These are phyloP conservation scores for Corchorus capsularis DNA, from an alignment of 345 rosid species.

Conservation along the genomic window DNA sequence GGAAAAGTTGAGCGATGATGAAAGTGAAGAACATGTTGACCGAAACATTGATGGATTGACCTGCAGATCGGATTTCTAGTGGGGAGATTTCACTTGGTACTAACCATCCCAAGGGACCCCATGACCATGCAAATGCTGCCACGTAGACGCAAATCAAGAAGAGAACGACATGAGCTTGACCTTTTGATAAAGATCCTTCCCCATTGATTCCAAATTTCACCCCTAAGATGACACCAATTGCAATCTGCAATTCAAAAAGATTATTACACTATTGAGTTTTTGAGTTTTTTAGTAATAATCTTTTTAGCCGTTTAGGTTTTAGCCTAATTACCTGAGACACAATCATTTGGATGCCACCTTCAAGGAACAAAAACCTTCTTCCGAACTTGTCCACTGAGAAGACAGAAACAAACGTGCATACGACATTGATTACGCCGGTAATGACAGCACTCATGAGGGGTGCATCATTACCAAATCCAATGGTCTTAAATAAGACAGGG, in stretches of 20 bases:
- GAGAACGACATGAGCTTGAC: background rate
- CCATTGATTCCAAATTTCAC: background rate
- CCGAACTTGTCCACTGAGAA: background rate
- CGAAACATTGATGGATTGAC: conserved; percentile 37
- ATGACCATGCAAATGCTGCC: conserved; percentile 14
- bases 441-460: background rate
- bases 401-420: background rate
- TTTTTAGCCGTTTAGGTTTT: background rate
- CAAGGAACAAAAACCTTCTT: conserved; percentile 4
- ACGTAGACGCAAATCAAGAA: conserved; percentile 5
- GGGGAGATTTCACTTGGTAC: conserved; percentile 24
- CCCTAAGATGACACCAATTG: background rate
- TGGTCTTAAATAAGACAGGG: background rate
- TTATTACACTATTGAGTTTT: too few species aligned
- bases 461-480: background rate
- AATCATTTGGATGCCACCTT: background rate
- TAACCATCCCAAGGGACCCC: conserved; percentile 20
- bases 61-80: conserved; percentile 40
- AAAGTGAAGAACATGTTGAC: conserved; percentile 48
- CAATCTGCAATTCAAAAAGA: background rate
- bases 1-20: conserved; percentile 32
- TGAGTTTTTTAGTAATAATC: too few species aligned
- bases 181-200: background rate
- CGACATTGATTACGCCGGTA: background rate
- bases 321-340: background rate